Base-by-base conservation (phyloP, 495 filamentous ascomycete genomes). In the Penicillium bovifimosum region DNA sequence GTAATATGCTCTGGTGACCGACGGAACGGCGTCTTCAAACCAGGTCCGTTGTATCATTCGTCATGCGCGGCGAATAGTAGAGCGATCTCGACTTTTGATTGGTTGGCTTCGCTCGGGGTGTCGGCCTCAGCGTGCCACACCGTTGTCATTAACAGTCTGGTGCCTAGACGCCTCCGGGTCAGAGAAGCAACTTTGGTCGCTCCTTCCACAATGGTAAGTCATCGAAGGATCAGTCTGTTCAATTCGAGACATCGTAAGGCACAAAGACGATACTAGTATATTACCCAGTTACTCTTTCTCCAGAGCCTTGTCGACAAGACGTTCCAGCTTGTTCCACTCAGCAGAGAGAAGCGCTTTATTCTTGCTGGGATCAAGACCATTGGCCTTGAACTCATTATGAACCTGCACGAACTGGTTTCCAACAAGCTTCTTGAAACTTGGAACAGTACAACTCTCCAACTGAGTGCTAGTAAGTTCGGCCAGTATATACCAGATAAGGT, bases 401-500 rank as follows among this genome's bases (percentile, higher is more conserved):
- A 72, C 65, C 46, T 71, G 61, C 17, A 43, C 58, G 56, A 73
- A 72, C 11, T 62, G 54, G 8, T 26, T 50, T 14, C 44, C 61
- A 1, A 76, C 60, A 36, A 72, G 42, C n/a, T 45, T 52, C 55
- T 55, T 63, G 16, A 76, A 73, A 6, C 65, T 60, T 3, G 72
- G 69, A 17, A 70, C 71, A 6, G 61, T 63, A 49, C 70, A 73
- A 32, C 58, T 66, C 44, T 69, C 56, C 28, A 41, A 36, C 50
- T 73, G 64, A 26, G 61, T 62, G 47, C 59, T 62, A 44, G 81
- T 43, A 31, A 79, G 68, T 52, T 84, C 53, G 24, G 58, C 60
- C 1, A 73, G 47, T 11, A 74, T 52, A 36, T 65, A 65, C 68
- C 69, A 76, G 40, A 69, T 49, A 7, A 76, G 44, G 40, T 69